Evolutionary conservation across 805 yeast genomes (phyloP).

Genomic region (Saturnispora hagleri): DNA sequence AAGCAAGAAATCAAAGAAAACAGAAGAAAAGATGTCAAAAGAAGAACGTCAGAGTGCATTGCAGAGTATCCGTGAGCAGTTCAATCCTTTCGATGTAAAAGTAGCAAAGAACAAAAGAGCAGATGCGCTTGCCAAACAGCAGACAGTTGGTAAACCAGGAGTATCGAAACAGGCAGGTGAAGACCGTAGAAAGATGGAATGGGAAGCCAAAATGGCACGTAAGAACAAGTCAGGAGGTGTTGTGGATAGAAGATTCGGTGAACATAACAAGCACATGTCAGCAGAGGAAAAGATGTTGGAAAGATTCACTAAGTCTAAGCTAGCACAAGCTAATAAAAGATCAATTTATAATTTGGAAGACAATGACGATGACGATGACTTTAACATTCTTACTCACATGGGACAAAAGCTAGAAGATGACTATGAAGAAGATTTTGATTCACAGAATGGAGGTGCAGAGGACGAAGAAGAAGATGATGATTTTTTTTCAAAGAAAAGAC

Average conservation of each 20-base stretch:
- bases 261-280: slow-evolving; percentile 57
- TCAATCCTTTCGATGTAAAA: slow-evolving; percentile 84
- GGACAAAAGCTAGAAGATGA: slow-evolving; percentile 40
- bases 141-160: slow-evolving; percentile 60
- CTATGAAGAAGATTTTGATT: slow-evolving; percentile 33
- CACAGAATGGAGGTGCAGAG: slow-evolving; percentile 21
- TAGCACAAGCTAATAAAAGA: slow-evolving; percentile 45
- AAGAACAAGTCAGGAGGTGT: slow-evolving; percentile 73
- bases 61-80: slow-evolving; percentile 62
- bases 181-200: slow-evolving; percentile 49
- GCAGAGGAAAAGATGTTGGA: slow-evolving; percentile 92
- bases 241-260: slow-evolving; percentile 88
- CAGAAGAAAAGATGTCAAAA: slow-evolving; percentile 57
- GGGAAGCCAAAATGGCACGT: slow-evolving; percentile 51
- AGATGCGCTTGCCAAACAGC: slow-evolving; percentile 34
- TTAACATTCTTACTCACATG: slow-evolving; percentile 58
- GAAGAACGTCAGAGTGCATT: slow-evolving; percentile 56
- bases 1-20: slow-evolving; percentile 36
- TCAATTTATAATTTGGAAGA: slow-evolving; percentile 71
- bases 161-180: slow-evolving; percentile 61
- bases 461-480: slow-evolving; percentile 23
- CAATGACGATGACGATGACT: slow-evolving; percentile 50
- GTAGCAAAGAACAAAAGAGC: slow-evolving; percentile 56
- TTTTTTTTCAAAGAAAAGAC: slow-evolving; percentile 28
- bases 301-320: slow-evolving; percentile 85